phyloP scores from a whole-genome alignment of 1,284 basidiomycete genomes.

The Puccinia polysora region DNA sequence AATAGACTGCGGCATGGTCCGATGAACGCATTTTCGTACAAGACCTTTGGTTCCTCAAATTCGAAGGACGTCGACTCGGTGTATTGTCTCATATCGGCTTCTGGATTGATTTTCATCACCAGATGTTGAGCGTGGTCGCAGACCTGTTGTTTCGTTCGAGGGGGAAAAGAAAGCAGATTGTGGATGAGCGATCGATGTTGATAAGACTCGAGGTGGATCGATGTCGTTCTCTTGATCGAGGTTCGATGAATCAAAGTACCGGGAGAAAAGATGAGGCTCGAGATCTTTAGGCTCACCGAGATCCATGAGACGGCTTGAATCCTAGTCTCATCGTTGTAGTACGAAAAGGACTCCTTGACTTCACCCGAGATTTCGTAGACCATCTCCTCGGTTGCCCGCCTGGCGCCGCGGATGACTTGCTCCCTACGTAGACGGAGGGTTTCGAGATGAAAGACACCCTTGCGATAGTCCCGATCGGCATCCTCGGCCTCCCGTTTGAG shows the following conservation, averaged over 20 bases:
- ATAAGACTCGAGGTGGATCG: too few relatives aligned
- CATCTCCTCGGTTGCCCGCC: constrained; percentile 41
- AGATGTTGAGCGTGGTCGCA: constrained; percentile 42
- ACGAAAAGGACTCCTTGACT: constrained; percentile 44
- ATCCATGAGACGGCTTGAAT: constrained; percentile 38
- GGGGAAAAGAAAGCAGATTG: background rate
- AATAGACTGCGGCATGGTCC: constrained; percentile 79
- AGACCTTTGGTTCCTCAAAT: constrained; percentile 54
- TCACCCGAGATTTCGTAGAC: constrained; percentile 36
- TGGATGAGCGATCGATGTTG: too few relatives aligned
- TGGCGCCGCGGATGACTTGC: constrained; percentile 46
- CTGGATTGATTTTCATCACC: constrained; percentile 38
- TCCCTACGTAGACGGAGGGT: constrained; percentile 63
- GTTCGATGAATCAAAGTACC: too few relatives aligned
- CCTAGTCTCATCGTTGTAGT: constrained; percentile 43
- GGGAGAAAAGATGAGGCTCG: background rate
- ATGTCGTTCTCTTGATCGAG: too few relatives aligned
- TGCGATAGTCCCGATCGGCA: constrained; percentile 83
- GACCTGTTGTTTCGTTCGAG: constrained; percentile 12
- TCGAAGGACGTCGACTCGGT: background rate
- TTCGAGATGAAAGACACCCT: constrained; percentile 86
- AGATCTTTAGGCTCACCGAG: background rate
- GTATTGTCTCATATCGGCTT: constrained; percentile 18
- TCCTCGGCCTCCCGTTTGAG: constrained; percentile 40
- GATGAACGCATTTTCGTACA: constrained; percentile 75